Conservation (phyloP, 176 grass and related monocot species). For the Juncus effusus region DNA sequence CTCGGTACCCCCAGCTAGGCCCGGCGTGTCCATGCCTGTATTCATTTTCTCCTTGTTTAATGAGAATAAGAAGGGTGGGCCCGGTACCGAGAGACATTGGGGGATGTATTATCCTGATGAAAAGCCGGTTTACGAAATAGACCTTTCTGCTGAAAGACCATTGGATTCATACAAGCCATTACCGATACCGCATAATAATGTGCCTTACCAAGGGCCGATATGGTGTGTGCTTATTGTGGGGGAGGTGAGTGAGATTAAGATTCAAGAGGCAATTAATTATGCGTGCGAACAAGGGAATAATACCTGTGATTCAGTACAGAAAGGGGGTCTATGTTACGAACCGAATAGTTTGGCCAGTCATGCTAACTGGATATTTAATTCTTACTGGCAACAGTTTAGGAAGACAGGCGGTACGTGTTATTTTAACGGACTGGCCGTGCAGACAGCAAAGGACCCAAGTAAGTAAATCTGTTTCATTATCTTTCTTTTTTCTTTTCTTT, state of each 20-base stretch:
- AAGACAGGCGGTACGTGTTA: constrained; percentile 63
- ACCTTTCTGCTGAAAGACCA: constrained; percentile 54
- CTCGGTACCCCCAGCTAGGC: constrained; percentile 58
- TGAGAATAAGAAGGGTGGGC: constrained; percentile 66
- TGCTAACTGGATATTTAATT: constrained; percentile 87
- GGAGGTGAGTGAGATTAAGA: constrained; percentile 42
- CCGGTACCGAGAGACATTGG: constrained; percentile 70
- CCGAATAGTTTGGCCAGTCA: constrained; percentile 47
- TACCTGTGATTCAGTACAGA: constrained; percentile 70
- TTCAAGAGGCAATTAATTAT: constrained; percentile 43
- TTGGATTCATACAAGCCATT: constrained; percentile 42
- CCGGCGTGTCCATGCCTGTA: constrained; percentile 47
- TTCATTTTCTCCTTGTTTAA: constrained; percentile 90
- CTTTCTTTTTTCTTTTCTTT: no score
- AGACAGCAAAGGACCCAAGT: constrained; percentile 72
- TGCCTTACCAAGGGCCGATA: constrained; percentile 57
- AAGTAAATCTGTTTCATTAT: constrained; percentile 20
- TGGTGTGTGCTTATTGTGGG: constrained; percentile 56
- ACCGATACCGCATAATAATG: constrained; percentile 46
- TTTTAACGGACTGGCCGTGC: constrained; percentile 66
- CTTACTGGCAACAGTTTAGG: constrained; percentile 85
- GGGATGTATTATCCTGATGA: constrained; percentile 65
- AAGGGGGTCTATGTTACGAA: constrained; percentile 40
- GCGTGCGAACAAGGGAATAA: constrained; percentile 74
- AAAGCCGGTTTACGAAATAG: constrained; percentile 45